Base-by-base conservation (phyloP, 2,329 filamentous ascomycete genomes). In the Trichoderma afroharzianum region DNA sequence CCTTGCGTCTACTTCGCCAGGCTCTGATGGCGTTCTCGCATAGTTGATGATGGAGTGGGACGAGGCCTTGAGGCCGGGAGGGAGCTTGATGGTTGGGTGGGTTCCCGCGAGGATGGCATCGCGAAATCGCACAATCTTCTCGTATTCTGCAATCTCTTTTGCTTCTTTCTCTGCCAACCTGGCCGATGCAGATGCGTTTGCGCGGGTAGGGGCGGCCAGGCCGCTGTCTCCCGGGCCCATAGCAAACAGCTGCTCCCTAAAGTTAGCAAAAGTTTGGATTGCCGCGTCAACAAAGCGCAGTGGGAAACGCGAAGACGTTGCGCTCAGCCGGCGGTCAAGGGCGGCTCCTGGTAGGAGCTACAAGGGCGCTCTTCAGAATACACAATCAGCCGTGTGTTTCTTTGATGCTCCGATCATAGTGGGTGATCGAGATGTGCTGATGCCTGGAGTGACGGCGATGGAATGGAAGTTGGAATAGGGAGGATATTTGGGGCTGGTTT, bases 31-130 rank as follows among this genome's bases (percentile, higher is more conserved):
- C 32, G 63, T 2, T 21, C 32, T 57, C 50, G 64, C 61, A n/a
- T 32, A 26, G 28, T 43, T 53, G 36, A 36, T 15, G 7, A 58
- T 33, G 26, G 76, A 68, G 68, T 74, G 73, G 33, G 75, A 30
- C 63, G 75, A 72, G 39, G 74, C 61, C 73, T 77, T 75, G 73
- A 84, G 76, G 78, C 84, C 82, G 71, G 82, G 76, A 72, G 86
- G 85, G 39, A 86, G 79, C 79, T 89, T 90, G 81, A 91, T 86
- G 76, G 83, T 86, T 63, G 88, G 86, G 78, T 95, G 92, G 76
- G 87, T 90, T 78, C 95, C 94, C 80, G 93, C 89, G 79, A 96
- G 85, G 76, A 98, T 88, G 76, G 90, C 87, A 84, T 97, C 92
- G 81, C 91, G 91, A 81, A 98, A 90, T 76, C 86, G 88, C 78